Base-by-base conservation (phyloP, 139 green algal species). In the Coelastrella sp. region DNA sequence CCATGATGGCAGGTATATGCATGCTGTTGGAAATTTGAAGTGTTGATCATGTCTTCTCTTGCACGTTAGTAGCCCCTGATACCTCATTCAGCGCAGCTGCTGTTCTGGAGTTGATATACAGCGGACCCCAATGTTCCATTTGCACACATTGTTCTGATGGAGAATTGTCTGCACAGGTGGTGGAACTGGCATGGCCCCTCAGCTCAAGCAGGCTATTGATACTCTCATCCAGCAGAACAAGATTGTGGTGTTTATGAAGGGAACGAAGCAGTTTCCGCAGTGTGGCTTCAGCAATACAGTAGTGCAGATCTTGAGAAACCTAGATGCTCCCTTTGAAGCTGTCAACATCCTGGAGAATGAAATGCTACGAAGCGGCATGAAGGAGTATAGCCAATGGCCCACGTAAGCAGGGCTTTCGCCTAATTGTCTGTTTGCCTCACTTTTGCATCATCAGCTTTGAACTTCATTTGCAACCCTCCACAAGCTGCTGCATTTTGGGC, bases 301-400 rank as follows among this genome's bases (percentile, higher is more conserved):
- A 11, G 95, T 98, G 19, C 94, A 98, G 92, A 98, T 99, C 69
- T 85, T 99, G 1, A 96, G 95, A 51, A 85, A 50, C 4, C 83
- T 96, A 25, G 86, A 88, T 1, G 91, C 93, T 17, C 82, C 85
- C 0, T 95, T 91, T 83, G 94, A 98, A 80, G 94, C 92, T 1
- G 95, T 99, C 41, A 97, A 99, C 88, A 98, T 99, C 41, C 84
- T 99, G 51, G 95, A 96, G 45, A 92, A 98, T 76, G 96, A 99
- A 13, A 79, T 86, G 19, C 77, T 99, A 40, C 86, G 95, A 50
- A 87, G 40, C 51, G 95, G 95, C 76, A 97, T 98, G 94, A 98
- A 98, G 87, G 94, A 95, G 82, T 95, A 95, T 84, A 91, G 81
- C 37, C 90, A 93, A 84, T 90, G 88, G 86, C 85, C 84, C 8